Evolutionary conservation across 345 rosid genomes (phyloP).

Genomic region (Chamaenerion angustifolium): DNA sequence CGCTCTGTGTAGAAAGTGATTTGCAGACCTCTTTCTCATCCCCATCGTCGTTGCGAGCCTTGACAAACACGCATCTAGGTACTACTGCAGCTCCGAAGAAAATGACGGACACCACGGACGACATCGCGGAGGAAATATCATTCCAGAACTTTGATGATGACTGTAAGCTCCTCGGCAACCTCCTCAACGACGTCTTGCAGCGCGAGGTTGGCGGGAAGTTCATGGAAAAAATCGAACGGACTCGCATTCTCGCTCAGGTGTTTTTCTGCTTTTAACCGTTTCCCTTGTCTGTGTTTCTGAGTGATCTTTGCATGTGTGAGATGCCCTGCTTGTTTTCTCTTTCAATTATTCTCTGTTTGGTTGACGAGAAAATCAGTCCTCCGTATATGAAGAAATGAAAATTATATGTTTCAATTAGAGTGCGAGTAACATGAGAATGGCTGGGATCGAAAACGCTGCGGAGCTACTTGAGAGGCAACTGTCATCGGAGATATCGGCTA

Average conservation of each 20-base stretch:
- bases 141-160: slow-evolving; percentile 92
- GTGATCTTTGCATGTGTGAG: neutral
- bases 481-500: slow-evolving; percentile 59
- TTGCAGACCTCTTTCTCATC: neutral
- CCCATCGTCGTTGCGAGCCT: neutral
- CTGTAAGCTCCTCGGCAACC: slow-evolving; percentile 77
- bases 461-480: slow-evolving; percentile 76
- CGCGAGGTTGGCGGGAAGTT: slow-evolving; percentile 49
- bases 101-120: slow-evolving; percentile 97
- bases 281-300: neutral
- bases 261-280: neutral
- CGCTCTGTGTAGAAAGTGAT: slow-evolving; percentile 2
- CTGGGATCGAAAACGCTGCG: slow-evolving; percentile 78
- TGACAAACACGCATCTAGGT: neutral
- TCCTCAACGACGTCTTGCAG: slow-evolving; percentile 74
- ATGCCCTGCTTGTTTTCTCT: neutral
- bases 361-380: neutral
- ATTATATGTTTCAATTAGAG: slow-evolving; percentile 23
- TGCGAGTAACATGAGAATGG: slow-evolving; percentile 78
- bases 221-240: slow-evolving; percentile 70
- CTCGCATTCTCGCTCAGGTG: slow-evolving; percentile 74
- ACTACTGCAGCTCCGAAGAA: neutral
- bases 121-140: slow-evolving; percentile 84
- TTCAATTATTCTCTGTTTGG: no score
- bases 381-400: neutral